Percentiles rank a stretch among this genome's conserved stretches.
phyloP scores from a whole-genome alignment of 2,329 filamentous ascomycete species.

The Esteya vermicola region DNA sequence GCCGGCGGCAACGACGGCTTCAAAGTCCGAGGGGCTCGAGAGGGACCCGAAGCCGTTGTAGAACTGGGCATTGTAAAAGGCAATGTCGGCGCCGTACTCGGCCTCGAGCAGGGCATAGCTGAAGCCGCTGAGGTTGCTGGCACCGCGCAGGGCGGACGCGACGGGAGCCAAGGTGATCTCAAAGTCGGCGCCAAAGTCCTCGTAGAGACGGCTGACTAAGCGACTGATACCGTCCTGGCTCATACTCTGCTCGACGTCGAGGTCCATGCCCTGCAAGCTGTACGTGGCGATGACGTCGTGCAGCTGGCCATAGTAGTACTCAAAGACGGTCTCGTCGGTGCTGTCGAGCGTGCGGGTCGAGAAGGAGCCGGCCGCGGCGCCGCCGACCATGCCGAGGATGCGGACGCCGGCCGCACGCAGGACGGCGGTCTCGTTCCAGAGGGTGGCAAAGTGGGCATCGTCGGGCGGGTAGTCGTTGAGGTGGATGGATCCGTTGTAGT shows the following conservation, averaged over 20 bases:
- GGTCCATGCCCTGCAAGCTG: constrained; percentile 50
- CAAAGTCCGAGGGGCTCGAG: constrained; percentile 30
- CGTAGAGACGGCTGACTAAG: constrained; percentile 45
- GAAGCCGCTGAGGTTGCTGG: constrained; percentile 63
- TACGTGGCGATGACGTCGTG: constrained; percentile 42
- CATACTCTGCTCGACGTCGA: constrained; percentile 64
- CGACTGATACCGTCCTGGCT: constrained; percentile 48
- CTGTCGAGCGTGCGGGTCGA: constrained; percentile 33
- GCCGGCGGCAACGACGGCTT: constrained; percentile 41
- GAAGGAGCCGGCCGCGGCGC: constrained; percentile 66
- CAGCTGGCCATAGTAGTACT: constrained; percentile 55
- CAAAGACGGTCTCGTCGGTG: constrained; percentile 41
- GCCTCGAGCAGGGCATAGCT: constrained; percentile 62
- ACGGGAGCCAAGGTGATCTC: constrained; percentile 68
- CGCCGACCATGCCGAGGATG: constrained; percentile 77
- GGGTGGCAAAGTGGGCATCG: constrained; percentile 49
- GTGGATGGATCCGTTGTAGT: constrained; percentile 52
- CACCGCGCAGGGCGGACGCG: constrained; percentile 49
- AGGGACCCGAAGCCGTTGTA: constrained; percentile 76
- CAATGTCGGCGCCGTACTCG: constrained; percentile 49
- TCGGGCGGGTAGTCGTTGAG: constrained; percentile 67
- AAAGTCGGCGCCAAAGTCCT: constrained; percentile 52
- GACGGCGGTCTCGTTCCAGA: constrained; percentile 66
- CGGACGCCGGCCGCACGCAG: constrained; percentile 63
- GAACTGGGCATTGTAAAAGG: constrained; percentile 84